Conservation (phyloP, 2,329 filamentous ascomycete species). For the Penicillium sumatraense region DNA sequence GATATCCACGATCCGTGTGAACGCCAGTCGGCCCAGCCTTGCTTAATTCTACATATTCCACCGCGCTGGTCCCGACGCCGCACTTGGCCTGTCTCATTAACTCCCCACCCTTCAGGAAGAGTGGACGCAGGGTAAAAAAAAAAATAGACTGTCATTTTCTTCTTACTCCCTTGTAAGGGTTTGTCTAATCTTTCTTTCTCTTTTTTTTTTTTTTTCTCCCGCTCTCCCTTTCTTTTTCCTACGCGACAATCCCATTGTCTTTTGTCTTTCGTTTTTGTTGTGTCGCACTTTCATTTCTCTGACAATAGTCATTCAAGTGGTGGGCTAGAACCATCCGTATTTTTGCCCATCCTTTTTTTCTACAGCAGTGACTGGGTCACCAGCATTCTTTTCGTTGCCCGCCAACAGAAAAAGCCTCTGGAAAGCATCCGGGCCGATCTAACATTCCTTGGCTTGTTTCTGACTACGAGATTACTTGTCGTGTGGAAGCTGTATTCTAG, state of each 20-base stretch:
- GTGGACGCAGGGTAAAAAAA: conserved; percentile 6
- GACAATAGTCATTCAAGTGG: conserved; percentile 21
- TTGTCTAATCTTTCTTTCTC: conserved; percentile 2
- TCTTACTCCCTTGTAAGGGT: conserved; percentile 4
- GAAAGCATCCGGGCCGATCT: conserved; percentile 14
- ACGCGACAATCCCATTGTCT: conserved; percentile 10
- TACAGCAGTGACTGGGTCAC: conserved; percentile 31
- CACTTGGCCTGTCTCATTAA: conserved; percentile 23
- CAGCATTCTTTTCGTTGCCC: conserved; percentile 38
- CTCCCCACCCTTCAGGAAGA: conserved; percentile 14
- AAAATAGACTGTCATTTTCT: conserved; percentile 9
- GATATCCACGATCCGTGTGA: conserved; percentile 3
- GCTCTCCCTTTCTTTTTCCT: background rate
- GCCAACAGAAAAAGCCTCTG: conserved; percentile 17
- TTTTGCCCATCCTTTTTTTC: conserved; percentile 9
- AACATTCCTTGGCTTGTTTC: conserved; percentile 15
- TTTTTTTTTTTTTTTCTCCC: background rate
- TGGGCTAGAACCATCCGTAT: conserved; percentile 20
- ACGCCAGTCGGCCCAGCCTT: conserved; percentile 12
- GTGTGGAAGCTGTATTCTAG: conserved; percentile 1
- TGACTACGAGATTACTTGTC: conserved; percentile 6
- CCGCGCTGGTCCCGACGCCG: background rate
- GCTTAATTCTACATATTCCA: conserved; percentile 20
- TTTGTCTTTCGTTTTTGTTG: conserved; percentile 13
- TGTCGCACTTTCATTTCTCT: conserved; percentile 5